These are phyloP conservation scores for Coleophoma eucalyptorum DNA, from an alignment of 2,329 filamentous ascomycete genomes.

Conservation along the genomic window DNA sequence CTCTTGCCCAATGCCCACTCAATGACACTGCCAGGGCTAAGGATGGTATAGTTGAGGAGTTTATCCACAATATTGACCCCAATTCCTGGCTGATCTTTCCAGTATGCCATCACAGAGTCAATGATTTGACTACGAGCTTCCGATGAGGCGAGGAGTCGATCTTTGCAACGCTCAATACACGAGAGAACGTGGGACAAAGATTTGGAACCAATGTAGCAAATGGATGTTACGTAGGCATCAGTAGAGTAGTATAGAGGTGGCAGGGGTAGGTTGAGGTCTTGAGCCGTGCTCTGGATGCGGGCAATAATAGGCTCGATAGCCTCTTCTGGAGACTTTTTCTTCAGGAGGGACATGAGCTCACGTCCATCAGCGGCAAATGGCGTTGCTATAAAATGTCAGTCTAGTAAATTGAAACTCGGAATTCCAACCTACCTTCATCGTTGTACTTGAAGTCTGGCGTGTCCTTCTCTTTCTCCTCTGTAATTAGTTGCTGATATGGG, in stretches of 20 bases:
- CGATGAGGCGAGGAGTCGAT: constrained; percentile 75
- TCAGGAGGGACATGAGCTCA: constrained; percentile 74
- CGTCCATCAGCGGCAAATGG: constrained; percentile 84
- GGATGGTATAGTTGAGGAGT: constrained; percentile 92
- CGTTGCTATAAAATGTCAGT: constrained; percentile 46
- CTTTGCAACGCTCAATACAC: constrained; percentile 92
- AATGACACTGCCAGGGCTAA: constrained; percentile 80
- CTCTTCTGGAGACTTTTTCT: constrained; percentile 79
- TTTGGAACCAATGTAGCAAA: constrained; percentile 92
- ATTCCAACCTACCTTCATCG: constrained; percentile 56
- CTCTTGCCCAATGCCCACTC: constrained; percentile 78
- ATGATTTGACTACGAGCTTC: constrained; percentile 84
- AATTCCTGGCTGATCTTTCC: constrained; percentile 87
- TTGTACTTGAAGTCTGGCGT: constrained; percentile 94
- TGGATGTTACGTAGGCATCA: constrained; percentile 89
- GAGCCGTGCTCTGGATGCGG: constrained; percentile 75
- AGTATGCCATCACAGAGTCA: constrained; percentile 85
- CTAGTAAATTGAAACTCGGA: neutral
- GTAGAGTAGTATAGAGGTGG: constrained; percentile 80
- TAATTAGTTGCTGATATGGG: constrained; percentile 76
- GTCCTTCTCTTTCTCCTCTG: constrained; percentile 87
- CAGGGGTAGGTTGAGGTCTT: constrained; percentile 58
- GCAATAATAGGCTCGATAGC: constrained; percentile 81
- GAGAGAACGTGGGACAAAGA: constrained; percentile 94
- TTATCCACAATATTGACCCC: constrained; percentile 94